phyloP scores from a whole-genome alignment of 1,284 basidiomycete genomes.

The Rhodotorula sp. region DNA sequence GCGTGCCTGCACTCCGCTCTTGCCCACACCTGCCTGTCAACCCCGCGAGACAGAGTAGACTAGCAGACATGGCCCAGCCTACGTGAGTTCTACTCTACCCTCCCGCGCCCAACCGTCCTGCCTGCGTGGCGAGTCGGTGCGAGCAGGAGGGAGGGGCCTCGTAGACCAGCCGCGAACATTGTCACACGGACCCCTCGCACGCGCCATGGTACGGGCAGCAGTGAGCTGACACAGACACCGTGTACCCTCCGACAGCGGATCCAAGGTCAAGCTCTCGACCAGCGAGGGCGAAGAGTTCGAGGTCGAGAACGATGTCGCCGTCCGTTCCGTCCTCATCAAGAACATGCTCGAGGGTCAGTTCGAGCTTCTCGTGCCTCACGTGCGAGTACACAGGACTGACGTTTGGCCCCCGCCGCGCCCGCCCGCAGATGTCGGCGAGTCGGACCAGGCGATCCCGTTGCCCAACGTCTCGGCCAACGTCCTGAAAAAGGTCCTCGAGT shows the following conservation, averaged over 20 bases:
- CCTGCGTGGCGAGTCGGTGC: too few species aligned
- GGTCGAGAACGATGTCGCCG: conserved; percentile 84
- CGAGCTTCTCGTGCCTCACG: not conserved
- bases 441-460: conserved; percentile 83
- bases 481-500: conserved; percentile 97
- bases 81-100: not conserved
- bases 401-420: not conserved
- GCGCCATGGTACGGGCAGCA: too few species aligned
- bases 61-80: not conserved
- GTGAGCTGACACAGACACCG: too few species aligned
- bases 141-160: too few species aligned
- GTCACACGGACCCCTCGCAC: too few species aligned
- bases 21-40: not conserved
- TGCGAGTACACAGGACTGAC: not conserved
- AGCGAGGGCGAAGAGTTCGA: conserved; percentile 95
- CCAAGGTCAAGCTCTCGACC: conserved; percentile 48
- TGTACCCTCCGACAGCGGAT: not conserved
- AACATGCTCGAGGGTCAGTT: conserved; percentile 95
- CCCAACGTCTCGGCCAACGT: conserved; percentile 96
- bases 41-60: not conserved
- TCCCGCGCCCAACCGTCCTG: too few species aligned
- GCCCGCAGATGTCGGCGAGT: conserved; percentile 79
- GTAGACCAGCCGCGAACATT: too few species aligned
- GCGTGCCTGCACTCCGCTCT: not conserved
- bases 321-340: conserved; percentile 94